Base-by-base conservation (phyloP, 1,284 basidiomycete genomes). In the Psilocybe mexicana region DNA sequence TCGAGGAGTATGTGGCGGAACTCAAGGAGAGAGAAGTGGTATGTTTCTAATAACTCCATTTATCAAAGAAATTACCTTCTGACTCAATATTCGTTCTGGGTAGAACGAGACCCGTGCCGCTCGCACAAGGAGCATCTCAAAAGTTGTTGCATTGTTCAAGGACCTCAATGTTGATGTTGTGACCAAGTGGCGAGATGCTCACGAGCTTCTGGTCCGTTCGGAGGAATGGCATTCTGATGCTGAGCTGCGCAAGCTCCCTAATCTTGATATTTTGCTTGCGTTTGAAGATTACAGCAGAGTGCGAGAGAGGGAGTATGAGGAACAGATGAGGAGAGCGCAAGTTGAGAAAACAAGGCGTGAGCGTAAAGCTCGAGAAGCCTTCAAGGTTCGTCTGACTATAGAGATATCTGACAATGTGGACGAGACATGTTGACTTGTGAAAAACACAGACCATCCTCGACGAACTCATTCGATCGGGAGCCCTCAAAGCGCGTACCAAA, bases 241-340 rank as follows among this genome's bases (percentile, higher is more conserved):
- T 0, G 89, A 93, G 61, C 76, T 98, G 49, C 87, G 85, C 61
- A 86, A 82, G 63, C 81, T 97, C 46, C 94, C 95, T 6, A 90
- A 88, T 2, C 79, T 97, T 44, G 95, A 98, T 69, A 92, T 97
- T 60, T 79, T 98, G 25, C 82, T 90, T 38, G 92, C 94, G 0
- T 97, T 94, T 63, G 95, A 98, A 73, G 93, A 95, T 69, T 94
- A 95, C 69, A 89, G 91, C 58, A 85, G 90, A 56, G 86, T 93
- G 12, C 83, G 91, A 46, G 94, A 97, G 73, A 82, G 90, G 58
- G 94, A 96, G 70, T 90, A 92, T 65, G 92, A 94, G 60, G 92
- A 94, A 63, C 86, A 92, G 67, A 86, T 86, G 75, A 81, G 90
- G 33, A 83, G 89, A 60, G 74, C 83, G 4, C 86, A 91, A 61